Conservation (phyloP, 2,329 filamentous ascomycete species). For the Xylariaceae sp. region DNA sequence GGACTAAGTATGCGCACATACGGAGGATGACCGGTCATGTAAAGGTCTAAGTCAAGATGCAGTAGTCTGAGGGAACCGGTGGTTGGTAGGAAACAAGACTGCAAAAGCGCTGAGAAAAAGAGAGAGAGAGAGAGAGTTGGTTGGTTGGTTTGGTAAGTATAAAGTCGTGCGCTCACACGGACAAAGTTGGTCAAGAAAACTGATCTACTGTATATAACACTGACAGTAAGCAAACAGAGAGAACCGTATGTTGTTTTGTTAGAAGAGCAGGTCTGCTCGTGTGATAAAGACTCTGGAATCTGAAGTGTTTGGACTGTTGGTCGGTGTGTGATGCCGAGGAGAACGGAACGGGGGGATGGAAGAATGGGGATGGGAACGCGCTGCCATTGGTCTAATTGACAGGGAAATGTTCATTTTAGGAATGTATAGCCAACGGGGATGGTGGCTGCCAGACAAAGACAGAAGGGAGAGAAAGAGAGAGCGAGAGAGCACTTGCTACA, state of each 20-base stretch:
- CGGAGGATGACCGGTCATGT: neutral
- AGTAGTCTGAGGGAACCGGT: neutral
- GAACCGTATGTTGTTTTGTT: neutral
- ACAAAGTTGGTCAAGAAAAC: neutral
- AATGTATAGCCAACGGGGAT: slow-evolving; percentile 30
- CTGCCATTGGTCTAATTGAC: slow-evolving; percentile 33
- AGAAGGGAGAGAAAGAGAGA: slow-evolving; percentile 1
- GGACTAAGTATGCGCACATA: slow-evolving; percentile 1
- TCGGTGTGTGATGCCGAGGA: neutral
- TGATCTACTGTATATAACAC: neutral
- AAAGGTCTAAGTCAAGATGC: slow-evolving; percentile 13
- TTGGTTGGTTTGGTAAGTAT: too few species aligned
- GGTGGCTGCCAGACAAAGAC: slow-evolving; percentile 23
- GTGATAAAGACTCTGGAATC: neutral
- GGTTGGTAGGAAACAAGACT: slow-evolving; percentile 2
- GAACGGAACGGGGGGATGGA: neutral
- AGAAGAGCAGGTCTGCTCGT: neutral
- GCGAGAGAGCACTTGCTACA: neutral
- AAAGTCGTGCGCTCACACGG: neutral
- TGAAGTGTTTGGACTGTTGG: neutral
- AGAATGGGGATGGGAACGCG: slow-evolving; percentile 4
- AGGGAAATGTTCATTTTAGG: slow-evolving; percentile 32
- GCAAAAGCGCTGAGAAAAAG: neutral
- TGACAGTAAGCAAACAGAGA: neutral
- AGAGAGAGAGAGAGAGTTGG: neutral